Evolutionary conservation across 768 basidiomycete species (phyloP).

Genomic region (Russula foetens): DNA sequence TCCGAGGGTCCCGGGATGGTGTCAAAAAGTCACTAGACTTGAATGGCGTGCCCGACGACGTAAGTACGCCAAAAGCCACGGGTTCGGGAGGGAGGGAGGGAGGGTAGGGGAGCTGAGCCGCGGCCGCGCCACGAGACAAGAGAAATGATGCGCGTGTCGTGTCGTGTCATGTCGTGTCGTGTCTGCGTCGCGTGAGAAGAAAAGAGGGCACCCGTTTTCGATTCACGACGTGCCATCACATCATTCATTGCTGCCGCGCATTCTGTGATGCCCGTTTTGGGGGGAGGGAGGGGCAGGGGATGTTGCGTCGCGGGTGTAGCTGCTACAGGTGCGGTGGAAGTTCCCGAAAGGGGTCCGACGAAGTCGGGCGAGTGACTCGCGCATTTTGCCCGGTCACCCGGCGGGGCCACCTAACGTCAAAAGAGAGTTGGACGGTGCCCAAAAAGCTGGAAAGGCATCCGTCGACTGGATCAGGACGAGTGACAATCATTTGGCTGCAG

Average conservation of each 20-base stretch:
- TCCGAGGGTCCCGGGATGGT: not conserved
- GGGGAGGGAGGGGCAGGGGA: not conserved
- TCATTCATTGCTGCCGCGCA: not conserved
- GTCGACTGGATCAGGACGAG: not conserved
- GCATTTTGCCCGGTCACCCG: not conserved
- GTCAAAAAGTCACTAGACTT: constrained; percentile 1
- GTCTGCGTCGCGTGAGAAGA: not conserved
- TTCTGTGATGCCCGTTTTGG: not conserved
- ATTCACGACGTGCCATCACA: not conserved
- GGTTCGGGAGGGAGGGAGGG: not conserved
- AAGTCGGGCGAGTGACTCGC: not conserved
- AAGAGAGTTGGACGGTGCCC: not conserved
- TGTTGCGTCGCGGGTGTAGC: not conserved
- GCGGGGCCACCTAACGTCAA: constrained; percentile 2
- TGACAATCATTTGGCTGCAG: not conserved
- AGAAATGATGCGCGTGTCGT: not conserved
- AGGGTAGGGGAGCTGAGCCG: too few species aligned
- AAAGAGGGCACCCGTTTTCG: not conserved
- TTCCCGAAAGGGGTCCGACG: constrained; percentile 1
- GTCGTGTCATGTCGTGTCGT: too few species aligned
- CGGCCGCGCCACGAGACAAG: not conserved
- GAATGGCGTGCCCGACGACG: constrained; percentile 2
- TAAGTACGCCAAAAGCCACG: constrained; percentile 13
- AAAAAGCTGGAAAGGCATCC: too few species aligned
- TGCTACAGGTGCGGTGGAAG: not conserved